Evolutionary conservation across 345 rosid genomes (phyloP), one percentile per base, ranked within the genome.

Genomic region (Acer negundo): DNA sequence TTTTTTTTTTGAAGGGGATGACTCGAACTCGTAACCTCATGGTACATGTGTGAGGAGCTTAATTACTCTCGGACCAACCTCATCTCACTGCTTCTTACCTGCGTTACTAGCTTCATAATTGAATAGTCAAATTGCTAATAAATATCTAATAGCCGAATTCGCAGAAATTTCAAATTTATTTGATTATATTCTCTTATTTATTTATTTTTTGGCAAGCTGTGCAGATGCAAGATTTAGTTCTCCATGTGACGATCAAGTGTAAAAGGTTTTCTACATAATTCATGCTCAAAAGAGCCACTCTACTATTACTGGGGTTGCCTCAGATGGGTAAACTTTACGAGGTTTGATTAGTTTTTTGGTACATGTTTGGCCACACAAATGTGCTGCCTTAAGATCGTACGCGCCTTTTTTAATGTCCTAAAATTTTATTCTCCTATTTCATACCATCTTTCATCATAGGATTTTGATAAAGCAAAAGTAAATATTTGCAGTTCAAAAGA

Each of bases 191-290:
- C 4, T 20, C 15, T 15, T 16, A 2, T 49, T 12, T 49, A 4
- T 51, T 13, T 46, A 16, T 63, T 49, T 55, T 10, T 23, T 19
- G 72, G 42, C 56, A 16, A 51, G 40, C 20, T 38, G 15, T 72
- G 62, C 73, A 44, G 62, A 46, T 67, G 38, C 73, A 28, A 74
- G 78, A 62, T 74, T 19, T 19, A 69, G 42, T 78, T 56, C 55
- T 17, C 26, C 49, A 19, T 31, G 19, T 68, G 72, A 71, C 46
- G 71, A 63, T 63, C 65, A 55, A 73, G 26, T 26, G 53, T 49
- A 7, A 44, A 62, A 56, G 75, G 10, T 20, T 10, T 24, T 26
- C 22, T 15, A 24, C 53, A 65, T 35, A 75, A 51, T 75, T 71
- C 62, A 64, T 63, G 47, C 75, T n/a, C 61, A 35, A 47, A 47